phyloP scores from a whole-genome alignment of 2,329 filamentous ascomycete genomes.

The Pseudofabraea citricarpa region DNA sequence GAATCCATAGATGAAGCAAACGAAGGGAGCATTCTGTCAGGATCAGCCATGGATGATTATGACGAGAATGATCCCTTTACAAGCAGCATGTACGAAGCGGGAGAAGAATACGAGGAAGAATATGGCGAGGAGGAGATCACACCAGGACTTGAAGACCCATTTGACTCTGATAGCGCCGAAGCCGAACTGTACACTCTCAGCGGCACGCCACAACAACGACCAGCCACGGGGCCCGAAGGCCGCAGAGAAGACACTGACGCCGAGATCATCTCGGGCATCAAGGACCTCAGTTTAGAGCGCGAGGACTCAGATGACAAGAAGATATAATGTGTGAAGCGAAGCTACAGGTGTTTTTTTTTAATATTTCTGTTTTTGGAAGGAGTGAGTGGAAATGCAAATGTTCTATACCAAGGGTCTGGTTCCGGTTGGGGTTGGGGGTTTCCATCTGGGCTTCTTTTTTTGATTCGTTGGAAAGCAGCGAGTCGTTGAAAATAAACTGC shows the following conservation, averaged over 20 bases:
- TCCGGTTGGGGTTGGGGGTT: too few species aligned
- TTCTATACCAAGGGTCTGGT: too few species aligned
- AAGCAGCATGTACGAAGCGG: slow-evolving; percentile 25
- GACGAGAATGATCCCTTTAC: slow-evolving; percentile 22
- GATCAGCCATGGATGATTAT: slow-evolving; percentile 5
- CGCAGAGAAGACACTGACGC: slow-evolving; percentile 44
- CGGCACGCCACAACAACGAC: not conserved
- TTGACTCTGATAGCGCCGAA: too few species aligned
- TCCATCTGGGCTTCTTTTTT: too few species aligned
- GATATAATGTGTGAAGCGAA: too few species aligned
- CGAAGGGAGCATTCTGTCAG: slow-evolving; percentile 22
- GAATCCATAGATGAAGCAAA: slow-evolving; percentile 38
- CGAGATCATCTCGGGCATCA: slow-evolving; percentile 56
- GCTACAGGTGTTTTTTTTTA: too few species aligned
- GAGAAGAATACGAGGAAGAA: slow-evolving; percentile 29
- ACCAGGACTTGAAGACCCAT: slow-evolving; percentile 13
- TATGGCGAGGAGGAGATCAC: slow-evolving; percentile 25
- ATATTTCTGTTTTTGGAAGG: too few species aligned
- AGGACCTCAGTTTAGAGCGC: slow-evolving; percentile 44
- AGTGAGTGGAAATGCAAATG: too few species aligned
- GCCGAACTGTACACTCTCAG: too few species aligned
- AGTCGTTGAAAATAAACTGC: too few species aligned
- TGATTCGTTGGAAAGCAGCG: too few species aligned
- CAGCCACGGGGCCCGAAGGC: not conserved
- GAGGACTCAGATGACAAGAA: slow-evolving; percentile 17